Evolutionary conservation across 2,329 filamentous ascomycete species (phyloP).

Genomic region (Stachybotrys chartarum): DNA sequence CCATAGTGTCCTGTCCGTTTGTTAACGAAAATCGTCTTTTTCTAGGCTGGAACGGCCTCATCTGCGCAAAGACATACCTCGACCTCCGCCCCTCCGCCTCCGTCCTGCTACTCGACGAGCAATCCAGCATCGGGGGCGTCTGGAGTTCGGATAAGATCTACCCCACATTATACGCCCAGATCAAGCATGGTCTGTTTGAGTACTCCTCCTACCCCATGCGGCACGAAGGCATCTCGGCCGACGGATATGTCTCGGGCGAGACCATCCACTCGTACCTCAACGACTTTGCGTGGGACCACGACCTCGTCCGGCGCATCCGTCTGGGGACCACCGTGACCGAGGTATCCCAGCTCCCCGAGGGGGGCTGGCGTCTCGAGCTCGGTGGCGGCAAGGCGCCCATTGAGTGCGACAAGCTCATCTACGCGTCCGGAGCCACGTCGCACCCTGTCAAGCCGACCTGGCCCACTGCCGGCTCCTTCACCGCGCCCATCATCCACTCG

Average conservation of each 20-base stretch:
- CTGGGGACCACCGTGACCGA: constrained; percentile 8
- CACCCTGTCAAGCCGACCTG: constrained; percentile 13
- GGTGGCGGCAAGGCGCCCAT: constrained; percentile 6
- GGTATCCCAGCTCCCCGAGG: constrained; percentile 3
- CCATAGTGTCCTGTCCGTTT: too few species aligned
- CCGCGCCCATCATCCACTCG: constrained; percentile 19
- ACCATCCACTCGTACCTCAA: constrained; percentile 20
- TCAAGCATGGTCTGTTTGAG: constrained; percentile 23
- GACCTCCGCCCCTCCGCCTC: constrained; percentile 13
- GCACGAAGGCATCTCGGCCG: constrained; percentile 16
- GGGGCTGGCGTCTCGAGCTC: constrained; percentile 15
- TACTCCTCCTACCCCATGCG: constrained; percentile 24
- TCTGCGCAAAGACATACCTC: constrained; percentile 18
- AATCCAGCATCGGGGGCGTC: constrained; percentile 15
- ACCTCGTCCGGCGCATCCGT: constrained; percentile 10
- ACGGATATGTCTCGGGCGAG: constrained; percentile 19
- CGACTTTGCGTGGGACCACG: constrained; percentile 17
- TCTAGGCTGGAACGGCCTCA: constrained; percentile 19
- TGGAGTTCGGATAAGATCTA: constrained; percentile 19
- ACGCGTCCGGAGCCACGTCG: constrained; percentile 13
- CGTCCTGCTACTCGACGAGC: constrained; percentile 16
- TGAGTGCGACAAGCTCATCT: constrained; percentile 14
- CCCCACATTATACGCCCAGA: constrained; percentile 22
- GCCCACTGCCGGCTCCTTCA: constrained; percentile 10
- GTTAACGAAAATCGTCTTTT: not conserved